phyloP scores from a whole-genome alignment of 2,329 filamentous ascomycete genomes.

The Huntiella bhutanensis region DNA sequence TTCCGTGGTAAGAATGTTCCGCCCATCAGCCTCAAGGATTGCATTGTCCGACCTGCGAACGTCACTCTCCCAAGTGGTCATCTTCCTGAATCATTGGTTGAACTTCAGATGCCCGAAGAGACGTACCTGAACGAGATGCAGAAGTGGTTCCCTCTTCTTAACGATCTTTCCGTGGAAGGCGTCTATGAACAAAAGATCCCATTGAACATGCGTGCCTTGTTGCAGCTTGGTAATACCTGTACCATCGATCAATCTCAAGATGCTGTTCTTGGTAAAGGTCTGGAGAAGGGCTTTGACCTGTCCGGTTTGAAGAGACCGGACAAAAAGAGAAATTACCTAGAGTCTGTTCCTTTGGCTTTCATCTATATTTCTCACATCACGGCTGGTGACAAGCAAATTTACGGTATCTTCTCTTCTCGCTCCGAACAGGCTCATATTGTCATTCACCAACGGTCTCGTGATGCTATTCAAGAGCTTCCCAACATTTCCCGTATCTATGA shows the following conservation, averaged over 20 bases:
- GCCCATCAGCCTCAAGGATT: slow-evolving; percentile 61
- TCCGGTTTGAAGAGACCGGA: slow-evolving; percentile 49
- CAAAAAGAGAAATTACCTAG: slow-evolving; percentile 53
- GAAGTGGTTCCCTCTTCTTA: slow-evolving; percentile 12
- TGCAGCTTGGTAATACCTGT: slow-evolving; percentile 78
- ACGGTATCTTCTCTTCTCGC: slow-evolving; percentile 76
- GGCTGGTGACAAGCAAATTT: slow-evolving; percentile 79
- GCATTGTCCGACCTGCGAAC: slow-evolving; percentile 79
- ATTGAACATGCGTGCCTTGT: slow-evolving; percentile 64
- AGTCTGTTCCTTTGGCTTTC: slow-evolving; percentile 56
- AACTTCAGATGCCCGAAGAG: slow-evolving; percentile 75
- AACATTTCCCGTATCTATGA: slow-evolving; percentile 79
- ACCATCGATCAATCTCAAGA: slow-evolving; percentile 82
- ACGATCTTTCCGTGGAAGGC: slow-evolving; percentile 47
- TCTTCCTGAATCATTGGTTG: slow-evolving; percentile 83
- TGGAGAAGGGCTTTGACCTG: slow-evolving; percentile 88
- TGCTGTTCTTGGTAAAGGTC: slow-evolving; percentile 75
- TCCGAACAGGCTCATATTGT: slow-evolving; percentile 67
- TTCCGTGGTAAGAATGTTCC: slow-evolving; percentile 74
- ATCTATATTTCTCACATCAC: slow-evolving; percentile 86
- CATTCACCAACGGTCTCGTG: slow-evolving; percentile 66
- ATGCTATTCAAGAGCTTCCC: slow-evolving; percentile 62
- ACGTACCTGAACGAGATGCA: slow-evolving; percentile 63
- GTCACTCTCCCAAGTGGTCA: slow-evolving; percentile 91
- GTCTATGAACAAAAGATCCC: slow-evolving; percentile 93